A percentile compares a stretch with the other conserved stretches of the same genome.
Conservation (phyloP, 2,329 filamentous ascomycete genomes). For the Alternaria panax region DNA sequence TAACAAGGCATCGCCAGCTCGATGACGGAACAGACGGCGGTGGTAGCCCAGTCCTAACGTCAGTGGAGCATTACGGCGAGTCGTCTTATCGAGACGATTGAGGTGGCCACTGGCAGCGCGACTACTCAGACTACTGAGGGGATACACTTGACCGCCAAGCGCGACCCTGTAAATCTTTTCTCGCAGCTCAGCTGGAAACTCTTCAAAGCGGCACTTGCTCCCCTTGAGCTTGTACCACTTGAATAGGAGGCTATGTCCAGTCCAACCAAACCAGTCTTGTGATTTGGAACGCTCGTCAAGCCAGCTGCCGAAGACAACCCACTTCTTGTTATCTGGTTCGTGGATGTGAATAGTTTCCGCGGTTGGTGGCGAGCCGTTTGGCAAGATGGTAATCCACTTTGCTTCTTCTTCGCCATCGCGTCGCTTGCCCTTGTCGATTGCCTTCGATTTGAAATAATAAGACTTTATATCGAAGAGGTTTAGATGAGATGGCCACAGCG, state of each 20-base stretch:
- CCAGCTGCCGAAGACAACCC: background rate
- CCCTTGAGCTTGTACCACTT: background rate
- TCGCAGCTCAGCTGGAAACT: background rate
- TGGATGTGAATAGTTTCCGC: background rate
- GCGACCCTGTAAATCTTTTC: background rate
- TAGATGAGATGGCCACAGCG: background rate
- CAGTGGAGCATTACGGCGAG: no score
- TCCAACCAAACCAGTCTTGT: background rate
- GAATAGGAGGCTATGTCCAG: background rate
- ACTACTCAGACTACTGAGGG: no score
- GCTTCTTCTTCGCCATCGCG: background rate
- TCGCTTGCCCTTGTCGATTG: no score
- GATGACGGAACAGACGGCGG: no score
- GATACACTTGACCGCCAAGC: background rate
- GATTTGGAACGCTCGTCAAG: background rate
- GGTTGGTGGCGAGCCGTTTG: background rate
- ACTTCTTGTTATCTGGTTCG: background rate
- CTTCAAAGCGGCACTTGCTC: background rate
- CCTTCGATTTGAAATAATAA: background rate
- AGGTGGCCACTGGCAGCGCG: no score
- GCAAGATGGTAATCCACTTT: background rate
- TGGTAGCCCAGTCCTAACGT: no score
- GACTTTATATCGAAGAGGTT: slow-evolving; percentile 1
- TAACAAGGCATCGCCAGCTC: no score
- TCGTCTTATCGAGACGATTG: no score